phyloP scores from a whole-genome alignment of 208 protist genomes.

The Novymonas esmeraldas region DNA sequence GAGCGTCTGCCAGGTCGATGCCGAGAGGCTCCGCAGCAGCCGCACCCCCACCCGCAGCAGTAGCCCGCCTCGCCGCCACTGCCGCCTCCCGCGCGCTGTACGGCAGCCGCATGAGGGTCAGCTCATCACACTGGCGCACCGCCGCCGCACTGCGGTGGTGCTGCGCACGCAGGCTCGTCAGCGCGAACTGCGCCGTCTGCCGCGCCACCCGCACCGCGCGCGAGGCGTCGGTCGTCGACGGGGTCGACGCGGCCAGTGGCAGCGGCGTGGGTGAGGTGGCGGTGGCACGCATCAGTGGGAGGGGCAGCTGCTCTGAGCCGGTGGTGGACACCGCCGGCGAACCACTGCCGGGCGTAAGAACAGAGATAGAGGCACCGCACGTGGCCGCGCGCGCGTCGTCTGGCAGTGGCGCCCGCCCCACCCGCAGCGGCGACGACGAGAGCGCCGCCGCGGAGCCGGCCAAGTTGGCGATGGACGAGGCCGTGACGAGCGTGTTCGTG shows the following conservation, averaged over 20 bases:
- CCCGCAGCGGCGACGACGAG: no score
- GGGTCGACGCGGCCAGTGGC: neutral
- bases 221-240: constrained; percentile 2
- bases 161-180: constrained; percentile 19
- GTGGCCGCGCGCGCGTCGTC: constrained; percentile 2
- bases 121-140: constrained; percentile 19
- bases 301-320: neutral
- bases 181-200: constrained; percentile 22
- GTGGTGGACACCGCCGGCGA: neutral
- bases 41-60: no score
- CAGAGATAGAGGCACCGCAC: constrained; percentile 1
- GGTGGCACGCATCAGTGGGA: neutral
- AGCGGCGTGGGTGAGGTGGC: neutral
- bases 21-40: no score
- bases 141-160: constrained; percentile 17
- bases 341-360: neutral
- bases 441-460: neutral
- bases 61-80: no score
- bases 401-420: neutral
- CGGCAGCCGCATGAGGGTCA: constrained; percentile 15
- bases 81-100: constrained; percentile 17
- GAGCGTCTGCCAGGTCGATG: no score
- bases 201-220: constrained; percentile 12
- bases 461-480: neutral
- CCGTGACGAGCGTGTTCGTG: neutral